Evolutionary conservation across 257 asterid genomes (phyloP), one percentile per base, ranked within the genome.

Genomic region (Salvia miltiorrhiza): DNA sequence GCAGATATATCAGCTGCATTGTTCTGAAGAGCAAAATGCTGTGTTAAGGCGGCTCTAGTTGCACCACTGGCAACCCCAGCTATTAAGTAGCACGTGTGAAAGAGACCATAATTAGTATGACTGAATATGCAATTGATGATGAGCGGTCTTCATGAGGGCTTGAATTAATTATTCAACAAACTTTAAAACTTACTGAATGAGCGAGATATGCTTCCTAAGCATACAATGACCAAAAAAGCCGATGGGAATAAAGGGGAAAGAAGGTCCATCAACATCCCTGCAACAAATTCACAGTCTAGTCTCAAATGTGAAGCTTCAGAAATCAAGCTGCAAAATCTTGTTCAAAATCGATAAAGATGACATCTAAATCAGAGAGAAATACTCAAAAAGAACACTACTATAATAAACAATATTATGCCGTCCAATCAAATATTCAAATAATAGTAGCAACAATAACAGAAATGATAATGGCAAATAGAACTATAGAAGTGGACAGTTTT

Each of bases 1-100:
- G 99, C 99, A 64, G 97, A 89, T 79, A 93, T 93, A 78, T 93
- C 99, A 7, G 97, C 97, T 48, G 96, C 99, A 81, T 93, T 93
- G 69, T 87, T 85, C 87, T 94, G 94, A 65, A 94, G 99, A 53
- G 99, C 96, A 81, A 94, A 94, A 69, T 94, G 99, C 73, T 91
- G 99, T 0, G 99, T 91, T 80, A 94, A 79, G 79, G 97, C 99
- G 4, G 99, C 99, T 86, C 97, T 86, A 64, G 99, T 94, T 71
- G 99, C 95, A 69, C 96, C 99, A 83, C 99, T 94, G 71, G 99
- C 97, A 77, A 94, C 99, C 30, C 99, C 99, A 83, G 97, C 99
- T 94, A 63, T 45, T 75, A 56, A 33, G 40, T 67, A 79, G 73
- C 75, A 78, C 43, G 43, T 64, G 71, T 33, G 21, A 66, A 69